phyloP scores from a whole-genome alignment of 1,284 basidiomycete genomes.

The Ceratobasidium sp. region DNA sequence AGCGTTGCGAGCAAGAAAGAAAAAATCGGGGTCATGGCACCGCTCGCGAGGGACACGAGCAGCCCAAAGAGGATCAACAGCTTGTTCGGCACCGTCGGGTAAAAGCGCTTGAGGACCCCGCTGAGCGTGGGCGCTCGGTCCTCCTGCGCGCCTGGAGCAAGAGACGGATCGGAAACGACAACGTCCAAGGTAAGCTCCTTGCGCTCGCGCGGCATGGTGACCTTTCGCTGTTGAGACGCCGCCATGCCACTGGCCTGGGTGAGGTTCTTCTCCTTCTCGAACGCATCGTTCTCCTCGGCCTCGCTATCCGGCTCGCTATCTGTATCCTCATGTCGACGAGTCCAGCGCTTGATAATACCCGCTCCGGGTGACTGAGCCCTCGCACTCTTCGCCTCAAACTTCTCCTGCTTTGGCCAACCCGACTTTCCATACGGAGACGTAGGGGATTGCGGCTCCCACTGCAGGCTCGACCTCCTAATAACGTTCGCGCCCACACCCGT shows the following conservation, averaged over 20 bases:
- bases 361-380: neutral
- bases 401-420: slow-evolving; percentile 3
- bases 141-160: slow-evolving; percentile 41
- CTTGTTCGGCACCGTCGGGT: slow-evolving; percentile 82
- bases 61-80: slow-evolving; percentile 75
- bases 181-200: slow-evolving; percentile 29
- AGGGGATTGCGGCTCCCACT: slow-evolving; percentile 45
- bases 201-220: slow-evolving; percentile 2
- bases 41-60: slow-evolving; percentile 71
- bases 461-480: slow-evolving; percentile 34
- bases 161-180: slow-evolving; percentile 45
- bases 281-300: slow-evolving; percentile 57
- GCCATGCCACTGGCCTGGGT: slow-evolving; percentile 56
- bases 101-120: slow-evolving; percentile 67
- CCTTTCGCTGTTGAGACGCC: slow-evolving; percentile 45
- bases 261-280: slow-evolving; percentile 59
- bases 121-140: slow-evolving; percentile 55
- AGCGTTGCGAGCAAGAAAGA: slow-evolving; percentile 88
- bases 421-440: slow-evolving; percentile 15
- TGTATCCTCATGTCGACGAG: slow-evolving; percentile 24
- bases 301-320: slow-evolving; percentile 45
- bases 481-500: neutral
- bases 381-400: neutral
- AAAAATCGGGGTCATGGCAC: slow-evolving; percentile 90
- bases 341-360: neutral